Evolutionary conservation across 2,329 filamentous ascomycete species (phyloP).

Genomic region (Coniochaeta sp.): DNA sequence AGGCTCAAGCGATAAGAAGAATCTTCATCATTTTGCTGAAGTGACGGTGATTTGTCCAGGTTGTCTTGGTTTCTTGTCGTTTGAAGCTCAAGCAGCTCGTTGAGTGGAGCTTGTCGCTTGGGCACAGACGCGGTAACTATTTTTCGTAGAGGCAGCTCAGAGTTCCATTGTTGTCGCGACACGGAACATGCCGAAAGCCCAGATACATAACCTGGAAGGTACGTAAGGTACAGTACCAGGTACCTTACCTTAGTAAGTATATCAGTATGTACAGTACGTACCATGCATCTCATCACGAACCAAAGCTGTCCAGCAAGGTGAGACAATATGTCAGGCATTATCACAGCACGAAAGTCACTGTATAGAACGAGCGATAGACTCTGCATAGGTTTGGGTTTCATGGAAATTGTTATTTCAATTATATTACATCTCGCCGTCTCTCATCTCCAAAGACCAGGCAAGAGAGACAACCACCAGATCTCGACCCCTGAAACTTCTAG

Average conservation of each 20-base stretch:
- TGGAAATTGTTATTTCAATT: not conserved
- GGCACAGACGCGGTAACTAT: not conserved
- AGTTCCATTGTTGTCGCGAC: not conserved
- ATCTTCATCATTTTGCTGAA: not conserved
- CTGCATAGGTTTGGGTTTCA: not conserved
- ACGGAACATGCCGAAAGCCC: not conserved
- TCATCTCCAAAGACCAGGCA: not conserved
- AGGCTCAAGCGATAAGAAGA: not conserved
- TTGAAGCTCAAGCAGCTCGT: not conserved
- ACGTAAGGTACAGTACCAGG: not conserved
- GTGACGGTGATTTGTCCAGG: not conserved
- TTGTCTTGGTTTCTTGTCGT: not conserved
- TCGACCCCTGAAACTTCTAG: not conserved
- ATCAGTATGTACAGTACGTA: no score
- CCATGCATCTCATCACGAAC: no score
- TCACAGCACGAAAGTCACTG: not conserved
- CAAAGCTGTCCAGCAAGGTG: not conserved
- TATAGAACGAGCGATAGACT: not conserved
- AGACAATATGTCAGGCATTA: no score
- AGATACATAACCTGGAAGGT: not conserved
- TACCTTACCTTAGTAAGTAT: no score
- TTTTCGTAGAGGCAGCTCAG: not conserved
- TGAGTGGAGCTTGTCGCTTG: not conserved
- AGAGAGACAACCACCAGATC: not conserved
- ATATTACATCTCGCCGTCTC: not conserved